These are phyloP conservation scores for Backusella australiensis DNA, from an alignment of 192 early-diverging fungal species.

Conservation along the genomic window DNA sequence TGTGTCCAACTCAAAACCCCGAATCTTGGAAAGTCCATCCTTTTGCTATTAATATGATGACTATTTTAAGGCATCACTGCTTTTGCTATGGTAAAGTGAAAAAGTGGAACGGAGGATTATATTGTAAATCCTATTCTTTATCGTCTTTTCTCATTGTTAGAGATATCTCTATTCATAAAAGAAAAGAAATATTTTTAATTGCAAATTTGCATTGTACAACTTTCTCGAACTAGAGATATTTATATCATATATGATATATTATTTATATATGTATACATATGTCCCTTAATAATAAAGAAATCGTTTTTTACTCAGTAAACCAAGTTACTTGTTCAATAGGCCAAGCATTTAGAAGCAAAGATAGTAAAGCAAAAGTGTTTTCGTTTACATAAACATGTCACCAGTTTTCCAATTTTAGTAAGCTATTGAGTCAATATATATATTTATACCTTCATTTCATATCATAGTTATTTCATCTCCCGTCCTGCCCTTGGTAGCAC, in stretches of 20 bases:
- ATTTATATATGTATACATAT: background rate
- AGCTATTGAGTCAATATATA: background rate
- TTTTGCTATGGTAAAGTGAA: too few relatives aligned
- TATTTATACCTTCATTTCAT: too few relatives aligned
- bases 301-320: too few relatives aligned
- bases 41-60: too few relatives aligned
- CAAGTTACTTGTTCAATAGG: too few relatives aligned
- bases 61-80: too few relatives aligned
- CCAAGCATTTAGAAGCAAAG: too few relatives aligned
- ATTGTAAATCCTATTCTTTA: too few relatives aligned
- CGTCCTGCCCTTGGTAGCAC: too few relatives aligned
- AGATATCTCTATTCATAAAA: background rate
- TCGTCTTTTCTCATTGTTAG: background rate
- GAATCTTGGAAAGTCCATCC: background rate
- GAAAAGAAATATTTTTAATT: background rate
- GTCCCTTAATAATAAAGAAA: background rate
- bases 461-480: too few relatives aligned
- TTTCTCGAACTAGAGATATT: background rate
- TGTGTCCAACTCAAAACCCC: background rate
- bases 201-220: background rate
- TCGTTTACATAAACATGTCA: background rate
- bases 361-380: background rate
- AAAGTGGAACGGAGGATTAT: too few relatives aligned
- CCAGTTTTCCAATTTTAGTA: background rate
- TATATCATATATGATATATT: background rate